These are phyloP conservation scores for Amphichorda felina DNA, from an alignment of 2,329 filamentous ascomycete genomes.

Conservation along the genomic window DNA sequence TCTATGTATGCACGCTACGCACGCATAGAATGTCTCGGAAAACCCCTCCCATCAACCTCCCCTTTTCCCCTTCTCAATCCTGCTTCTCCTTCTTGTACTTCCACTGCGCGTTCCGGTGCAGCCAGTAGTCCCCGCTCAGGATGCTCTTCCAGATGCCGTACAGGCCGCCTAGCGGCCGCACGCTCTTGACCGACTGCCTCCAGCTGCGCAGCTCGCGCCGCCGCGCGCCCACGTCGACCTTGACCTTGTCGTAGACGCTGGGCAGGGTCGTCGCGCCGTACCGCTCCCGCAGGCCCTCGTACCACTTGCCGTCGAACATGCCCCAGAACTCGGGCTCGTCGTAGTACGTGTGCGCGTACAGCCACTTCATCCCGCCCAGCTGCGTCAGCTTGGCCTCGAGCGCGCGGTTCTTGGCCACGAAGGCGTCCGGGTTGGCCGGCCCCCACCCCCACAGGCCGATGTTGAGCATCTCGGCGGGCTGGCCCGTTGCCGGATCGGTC, in stretches of 20 bases:
- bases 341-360: slow-evolving; percentile 82
- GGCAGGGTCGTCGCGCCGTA: slow-evolving; percentile 52
- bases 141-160: slow-evolving; percentile 50
- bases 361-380: slow-evolving; percentile 72
- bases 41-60: no score
- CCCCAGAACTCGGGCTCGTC: slow-evolving; percentile 59
- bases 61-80: not conserved
- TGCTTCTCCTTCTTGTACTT: slow-evolving; percentile 28
- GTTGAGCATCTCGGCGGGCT: slow-evolving; percentile 37
- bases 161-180: slow-evolving; percentile 44
- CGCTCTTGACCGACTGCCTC: slow-evolving; percentile 30
- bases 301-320: slow-evolving; percentile 45
- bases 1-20: no score
- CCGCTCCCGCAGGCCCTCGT: slow-evolving; percentile 48
- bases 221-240: slow-evolving; percentile 36
- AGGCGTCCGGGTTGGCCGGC: slow-evolving; percentile 40
- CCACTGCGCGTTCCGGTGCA: slow-evolving; percentile 41
- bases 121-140: slow-evolving; percentile 40
- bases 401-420: slow-evolving; percentile 56
- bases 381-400: slow-evolving; percentile 58
- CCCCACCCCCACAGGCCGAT: slow-evolving; percentile 74
- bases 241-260: slow-evolving; percentile 60
- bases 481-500: slow-evolving; percentile 5
- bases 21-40: no score
- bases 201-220: slow-evolving; percentile 22